phyloP scores from a whole-genome alignment of 768 basidiomycete species.

The Mycena amicta region DNA sequence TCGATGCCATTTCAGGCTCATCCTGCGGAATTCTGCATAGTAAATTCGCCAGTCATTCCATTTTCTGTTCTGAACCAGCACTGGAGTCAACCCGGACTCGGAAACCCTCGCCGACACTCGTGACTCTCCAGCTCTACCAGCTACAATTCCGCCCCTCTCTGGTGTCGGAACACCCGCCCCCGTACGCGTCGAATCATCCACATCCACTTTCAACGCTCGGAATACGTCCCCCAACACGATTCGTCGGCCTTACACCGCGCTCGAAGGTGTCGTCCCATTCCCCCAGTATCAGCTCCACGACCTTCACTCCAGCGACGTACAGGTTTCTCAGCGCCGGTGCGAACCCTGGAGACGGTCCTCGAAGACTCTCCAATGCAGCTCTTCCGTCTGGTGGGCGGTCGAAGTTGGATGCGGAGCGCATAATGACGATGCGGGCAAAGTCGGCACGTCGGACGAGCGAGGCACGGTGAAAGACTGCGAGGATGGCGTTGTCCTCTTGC shows the following conservation, averaged over 20 bases:
- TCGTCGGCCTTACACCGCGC: slow-evolving; percentile 33
- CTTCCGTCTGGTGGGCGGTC: slow-evolving; percentile 29
- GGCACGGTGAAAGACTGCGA: slow-evolving; percentile 41
- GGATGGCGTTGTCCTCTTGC: slow-evolving; percentile 45
- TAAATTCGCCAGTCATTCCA: no score
- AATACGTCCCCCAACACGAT: slow-evolving; percentile 34
- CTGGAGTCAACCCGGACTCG: no score
- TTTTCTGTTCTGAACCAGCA: no score
- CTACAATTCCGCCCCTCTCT: no score
- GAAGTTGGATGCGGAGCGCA: slow-evolving; percentile 40
- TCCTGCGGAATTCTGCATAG: no score
- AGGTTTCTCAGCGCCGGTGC: slow-evolving; percentile 38
- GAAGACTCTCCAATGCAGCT: slow-evolving; percentile 32
- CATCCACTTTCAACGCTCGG: no score
- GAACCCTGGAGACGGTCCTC: slow-evolving; percentile 35
- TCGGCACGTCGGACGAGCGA: slow-evolving; percentile 34
- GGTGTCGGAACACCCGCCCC: no score
- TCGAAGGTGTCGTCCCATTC: slow-evolving; percentile 37
- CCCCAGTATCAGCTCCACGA: slow-evolving; percentile 40
- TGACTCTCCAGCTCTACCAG: no score
- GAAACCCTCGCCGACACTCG: no score
- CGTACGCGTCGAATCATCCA: no score
- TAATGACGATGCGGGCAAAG: slow-evolving; percentile 39
- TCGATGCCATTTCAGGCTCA: no score
- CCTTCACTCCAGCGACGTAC: slow-evolving; percentile 36